Conservation (phyloP, 768 basidiomycete species). For the Cantharellus anzutake region DNA sequence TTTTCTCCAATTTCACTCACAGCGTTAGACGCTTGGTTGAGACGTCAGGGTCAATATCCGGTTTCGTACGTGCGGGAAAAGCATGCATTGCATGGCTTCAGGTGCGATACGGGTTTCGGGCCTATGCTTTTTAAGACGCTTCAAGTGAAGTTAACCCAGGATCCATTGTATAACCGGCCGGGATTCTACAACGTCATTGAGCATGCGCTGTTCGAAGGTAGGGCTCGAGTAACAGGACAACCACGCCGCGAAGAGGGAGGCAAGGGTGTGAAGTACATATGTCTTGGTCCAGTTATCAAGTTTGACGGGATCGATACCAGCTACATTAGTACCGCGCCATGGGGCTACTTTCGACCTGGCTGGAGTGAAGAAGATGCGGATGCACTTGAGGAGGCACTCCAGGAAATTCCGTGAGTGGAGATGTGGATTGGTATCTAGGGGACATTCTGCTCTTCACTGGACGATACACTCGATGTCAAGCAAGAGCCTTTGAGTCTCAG, state of each 20-base stretch:
- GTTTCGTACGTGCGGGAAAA: neutral
- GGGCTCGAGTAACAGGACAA: neutral
- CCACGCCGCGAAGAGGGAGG: neutral
- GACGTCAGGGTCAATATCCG: neutral
- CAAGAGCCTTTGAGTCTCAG: no score
- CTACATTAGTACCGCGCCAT: neutral
- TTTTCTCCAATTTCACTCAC: neutral
- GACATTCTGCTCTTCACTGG: no score
- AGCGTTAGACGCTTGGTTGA: neutral
- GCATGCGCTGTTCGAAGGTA: neutral
- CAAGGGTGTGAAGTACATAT: neutral
- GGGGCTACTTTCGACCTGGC: neutral
- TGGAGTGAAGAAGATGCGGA: neutral
- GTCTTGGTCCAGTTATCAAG: neutral
- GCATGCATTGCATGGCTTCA: neutral
- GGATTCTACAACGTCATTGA: neutral
- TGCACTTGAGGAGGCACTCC: no score
- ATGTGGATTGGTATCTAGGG: no score
- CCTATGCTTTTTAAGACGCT: neutral
- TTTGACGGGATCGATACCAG: neutral
- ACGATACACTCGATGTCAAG: no score
- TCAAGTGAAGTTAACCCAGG: neutral
- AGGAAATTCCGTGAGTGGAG: no score
- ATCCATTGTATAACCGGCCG: neutral
- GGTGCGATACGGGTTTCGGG: neutral